These are phyloP conservation scores for Fennellomyces sp. DNA, from an alignment of 371 early-diverging fungal species.

Conservation along the genomic window DNA sequence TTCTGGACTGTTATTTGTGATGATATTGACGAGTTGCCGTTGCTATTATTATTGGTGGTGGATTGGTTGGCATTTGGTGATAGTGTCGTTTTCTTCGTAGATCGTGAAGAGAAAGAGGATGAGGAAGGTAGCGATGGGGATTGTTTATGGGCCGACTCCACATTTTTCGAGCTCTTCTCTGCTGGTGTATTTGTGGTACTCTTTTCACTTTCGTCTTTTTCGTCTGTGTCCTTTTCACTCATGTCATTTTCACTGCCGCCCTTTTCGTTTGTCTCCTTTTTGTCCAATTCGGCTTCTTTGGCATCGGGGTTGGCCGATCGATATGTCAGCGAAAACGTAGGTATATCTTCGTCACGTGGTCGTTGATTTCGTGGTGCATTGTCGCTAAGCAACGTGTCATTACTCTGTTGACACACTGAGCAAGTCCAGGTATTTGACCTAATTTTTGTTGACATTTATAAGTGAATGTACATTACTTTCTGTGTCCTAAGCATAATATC, in stretches of 20 bases:
- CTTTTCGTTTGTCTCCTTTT: neutral
- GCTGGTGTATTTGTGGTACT: neutral
- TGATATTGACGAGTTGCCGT: neutral
- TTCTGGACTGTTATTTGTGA: slow-evolving; percentile 1
- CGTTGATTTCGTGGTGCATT: slow-evolving; percentile 7
- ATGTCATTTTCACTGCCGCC: neutral
- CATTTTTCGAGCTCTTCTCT: too few species aligned
- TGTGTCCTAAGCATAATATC: too few species aligned
- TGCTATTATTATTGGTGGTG: neutral
- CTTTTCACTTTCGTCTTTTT: too few species aligned
- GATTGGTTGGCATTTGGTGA: too few species aligned
- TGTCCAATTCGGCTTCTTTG: neutral
- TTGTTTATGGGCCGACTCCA: too few species aligned
- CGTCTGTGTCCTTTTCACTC: too few species aligned
- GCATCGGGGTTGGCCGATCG: slow-evolving; percentile 3
- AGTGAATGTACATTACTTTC: too few species aligned
- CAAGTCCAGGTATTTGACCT: slow-evolving; percentile 38
- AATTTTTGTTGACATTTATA: neutral
- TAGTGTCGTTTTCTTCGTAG: neutral
- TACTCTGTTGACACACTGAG: slow-evolving; percentile 23
- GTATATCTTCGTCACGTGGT: slow-evolving; percentile 15
- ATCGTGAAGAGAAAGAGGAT: neutral
- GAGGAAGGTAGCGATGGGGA: neutral
- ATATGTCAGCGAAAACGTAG: slow-evolving; percentile 23
- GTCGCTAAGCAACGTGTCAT: slow-evolving; percentile 27